These are phyloP conservation scores for Gynostemma pentaphyllum DNA, from an alignment of 306 rosid species.

Conservation along the genomic window DNA sequence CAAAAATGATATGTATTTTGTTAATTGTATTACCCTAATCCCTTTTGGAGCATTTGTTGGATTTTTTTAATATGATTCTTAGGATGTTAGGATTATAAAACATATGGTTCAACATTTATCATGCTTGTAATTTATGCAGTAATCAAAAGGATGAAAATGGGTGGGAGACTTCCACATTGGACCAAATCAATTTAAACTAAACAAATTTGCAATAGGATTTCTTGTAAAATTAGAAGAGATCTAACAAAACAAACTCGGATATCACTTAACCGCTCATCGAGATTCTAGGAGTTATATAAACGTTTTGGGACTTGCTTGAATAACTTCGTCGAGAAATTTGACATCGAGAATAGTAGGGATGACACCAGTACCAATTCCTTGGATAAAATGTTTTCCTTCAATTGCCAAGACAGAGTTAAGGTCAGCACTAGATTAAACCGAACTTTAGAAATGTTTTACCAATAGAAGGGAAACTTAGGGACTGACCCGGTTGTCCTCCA, in stretches of 20 bases:
- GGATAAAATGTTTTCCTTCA: constrained; percentile 61
- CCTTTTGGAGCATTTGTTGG: no score
- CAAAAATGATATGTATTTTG: background rate
- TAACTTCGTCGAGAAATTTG: constrained; percentile 48
- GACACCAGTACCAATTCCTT: constrained; percentile 66
- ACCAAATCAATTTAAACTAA: no score
- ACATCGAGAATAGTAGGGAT: constrained; percentile 42
- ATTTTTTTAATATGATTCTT: no score
- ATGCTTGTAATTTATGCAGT: background rate
- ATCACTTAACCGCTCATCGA: background rate
- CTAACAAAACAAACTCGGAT: background rate
- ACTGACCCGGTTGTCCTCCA: constrained; percentile 67
- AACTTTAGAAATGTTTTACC: no score
- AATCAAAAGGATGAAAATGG: background rate
- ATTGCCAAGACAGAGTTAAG: background rate
- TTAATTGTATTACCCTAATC: background rate
- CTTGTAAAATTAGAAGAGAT: background rate
- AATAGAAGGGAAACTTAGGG: background rate
- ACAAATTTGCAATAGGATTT: background rate
- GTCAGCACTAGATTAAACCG: background rate
- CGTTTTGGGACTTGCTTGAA: constrained; percentile 32
- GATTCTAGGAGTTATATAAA: background rate
- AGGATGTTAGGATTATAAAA: no score
- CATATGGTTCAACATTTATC: no score
- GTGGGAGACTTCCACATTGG: no score